Conservation (phyloP, 306 rosid genomes). For the Canavalia ensiformis region DNA sequence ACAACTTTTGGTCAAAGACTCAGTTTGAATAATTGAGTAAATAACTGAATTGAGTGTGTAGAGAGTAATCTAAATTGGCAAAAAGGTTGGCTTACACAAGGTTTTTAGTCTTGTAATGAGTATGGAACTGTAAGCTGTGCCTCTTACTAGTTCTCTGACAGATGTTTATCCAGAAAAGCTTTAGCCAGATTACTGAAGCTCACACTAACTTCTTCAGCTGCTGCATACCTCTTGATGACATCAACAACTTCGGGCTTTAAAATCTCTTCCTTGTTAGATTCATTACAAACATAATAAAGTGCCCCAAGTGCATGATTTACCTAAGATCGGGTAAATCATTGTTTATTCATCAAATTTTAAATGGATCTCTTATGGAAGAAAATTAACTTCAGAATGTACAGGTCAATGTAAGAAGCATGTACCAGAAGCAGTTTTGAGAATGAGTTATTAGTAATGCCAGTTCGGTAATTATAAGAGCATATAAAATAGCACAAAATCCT, state of each 20-base stretch:
- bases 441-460: not conserved
- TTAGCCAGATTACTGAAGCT: slow-evolving; percentile 88
- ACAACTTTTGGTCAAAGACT: not conserved
- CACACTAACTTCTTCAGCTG: slow-evolving; percentile 67
- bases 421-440: slow-evolving; percentile 26
- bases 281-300: slow-evolving; percentile 74
- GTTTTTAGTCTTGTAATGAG: not conserved
- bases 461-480: not conserved
- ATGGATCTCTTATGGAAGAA: not conserved
- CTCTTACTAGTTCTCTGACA: slow-evolving; percentile 46
- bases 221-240: slow-evolving; percentile 82
- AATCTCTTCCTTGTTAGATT: slow-evolving; percentile 69
- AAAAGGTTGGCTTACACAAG: slow-evolving; percentile 30
- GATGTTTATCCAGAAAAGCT: slow-evolving; percentile 81
- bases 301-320: slow-evolving; percentile 88
- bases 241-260: slow-evolving; percentile 88
- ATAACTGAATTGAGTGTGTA: not conserved
- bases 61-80: not conserved
- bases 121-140: not conserved
- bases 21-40: not conserved
- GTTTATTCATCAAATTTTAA: slow-evolving; percentile 28
- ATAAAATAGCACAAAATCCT: not conserved
- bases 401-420: slow-evolving; percentile 8
- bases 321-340: slow-evolving; percentile 49
- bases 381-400: slow-evolving; percentile 35